Base-by-base conservation (phyloP, 192 early-diverging fungal genomes). In the Diversispora epigaea region DNA sequence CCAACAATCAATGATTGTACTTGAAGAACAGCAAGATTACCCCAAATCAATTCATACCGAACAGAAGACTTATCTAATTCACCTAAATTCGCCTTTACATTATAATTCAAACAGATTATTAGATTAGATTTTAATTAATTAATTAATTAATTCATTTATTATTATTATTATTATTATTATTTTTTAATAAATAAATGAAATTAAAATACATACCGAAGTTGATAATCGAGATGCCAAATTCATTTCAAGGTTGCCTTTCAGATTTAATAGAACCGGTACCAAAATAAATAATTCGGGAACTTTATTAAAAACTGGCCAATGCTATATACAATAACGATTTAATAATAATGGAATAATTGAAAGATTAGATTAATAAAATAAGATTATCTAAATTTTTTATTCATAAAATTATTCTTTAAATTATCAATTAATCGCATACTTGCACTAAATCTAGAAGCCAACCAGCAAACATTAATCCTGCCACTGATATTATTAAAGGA, bases 171-270 rank as follows among this genome's bases (percentile, higher is more conserved):
- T 50, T 11, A 21, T 14, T 43, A 6, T 50, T n/a, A 9, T 11
- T 58, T 58, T 55, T 54, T 2, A 54, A 4, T 1, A 12, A 54
- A 14, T 17, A 54, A 54, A 14, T 17, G 4, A 54, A 32, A 32
- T 32, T 54, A 17, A 54, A 54, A 4, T 54, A 54, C n/a, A 58
- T 80, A 91, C 83, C 71, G 84, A 87, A 9, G 94, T 95, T 3
- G 93, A 92, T 19, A 96, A 82, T 8, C 95, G 87, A n/a, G 94
- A 88, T 6, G 93, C 92, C 67, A 96, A 85, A 62, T 93, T 96
- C 85, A 95, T 91, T 77, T 96, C 95, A 14, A 96, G 85, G 80
- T 96, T 96, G 68, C 95, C 94, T 73, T 96, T 96, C 19, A 96
- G 80, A 75, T 95, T 95, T 41, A 96, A 78, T 11, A 96, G 77